Evolutionary conservation across 2,329 filamentous ascomycete species (phyloP), one percentile per base, ranked within the genome.

Genomic region (Chrysoporthe puriensis): DNA sequence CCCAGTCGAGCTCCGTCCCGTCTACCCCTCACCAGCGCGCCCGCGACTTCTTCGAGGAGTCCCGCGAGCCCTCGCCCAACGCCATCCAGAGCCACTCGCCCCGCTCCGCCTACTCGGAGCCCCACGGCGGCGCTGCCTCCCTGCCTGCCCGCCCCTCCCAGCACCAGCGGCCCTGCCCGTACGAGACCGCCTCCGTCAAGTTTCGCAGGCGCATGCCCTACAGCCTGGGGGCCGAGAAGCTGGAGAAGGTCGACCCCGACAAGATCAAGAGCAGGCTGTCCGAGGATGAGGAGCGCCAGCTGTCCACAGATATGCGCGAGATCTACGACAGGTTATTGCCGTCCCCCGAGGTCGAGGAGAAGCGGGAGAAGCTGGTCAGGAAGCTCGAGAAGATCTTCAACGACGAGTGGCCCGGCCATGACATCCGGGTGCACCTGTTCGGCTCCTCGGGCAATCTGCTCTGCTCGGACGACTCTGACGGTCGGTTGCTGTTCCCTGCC

Each of bases 361-460:
- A 93, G 72, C 86, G 95, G 69, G 84, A 86, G 71, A 88, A 87
- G 74, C 87, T 99, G 73, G 89, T 97, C n/a, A 83, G 85, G 72
- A 99, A 98, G 81, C 81, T 99, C 74, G 92, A 97, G 79, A 90
- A 86, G 72, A 88, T 98, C 52, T 89, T 99, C 77, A 96, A 96
- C 74, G 87, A 92, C 8, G 89, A 96, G 76, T 99, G 95, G 93
- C 96, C 96, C 1, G 93, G 92, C 1, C 91, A 93, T 74, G 87
- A 96, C 70, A 97, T 97, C 75, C 90, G 88, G 72, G 96, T 97
- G 46, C 91, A 96, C 77, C 88, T 98, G 18, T 99, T 99, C 85
- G 96, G 96, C n/a, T 98, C 96, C 5, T 98, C 96, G 4, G 96
- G 96, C 60, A 99, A 99, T 79, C 82, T 96, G 77, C 83, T 99